Evolutionary conservation across 768 basidiomycete genomes (phyloP), one percentile per base, ranked within the genome.

Genomic region (Collybia sordida): DNA sequence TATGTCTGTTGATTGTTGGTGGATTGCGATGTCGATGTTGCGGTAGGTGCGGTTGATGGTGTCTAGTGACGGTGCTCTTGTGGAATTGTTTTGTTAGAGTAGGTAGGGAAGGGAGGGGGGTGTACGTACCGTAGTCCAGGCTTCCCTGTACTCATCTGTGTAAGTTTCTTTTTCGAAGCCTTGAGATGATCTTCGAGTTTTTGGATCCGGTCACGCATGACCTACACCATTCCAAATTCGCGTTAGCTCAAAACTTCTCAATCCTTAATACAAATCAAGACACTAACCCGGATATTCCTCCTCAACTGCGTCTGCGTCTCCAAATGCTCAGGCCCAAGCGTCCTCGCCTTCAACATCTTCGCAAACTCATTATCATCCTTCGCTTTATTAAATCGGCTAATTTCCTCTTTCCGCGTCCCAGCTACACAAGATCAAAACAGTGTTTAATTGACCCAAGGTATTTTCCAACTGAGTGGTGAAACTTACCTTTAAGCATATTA

Each of bases 251-350:
- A 25, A 27, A 40, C 17, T 39, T 15, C 5, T 17, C 21, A 23
- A 42, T 34, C 47, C n/a, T 21, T n/a, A 21, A 27, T 21, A 53
- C 14, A 44, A 40, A 25, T 15, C 14, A 46, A 12, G 23, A 17
- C 35, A 68, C 82, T 37, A 56, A 92, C 93, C 62, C 86, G 73
- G 31, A 90, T 82, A 53, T 77, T 74, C 56, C 85, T 81, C 25
- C 93, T 78, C 22, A 98, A 70, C 47, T 85, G 82, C 1, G 75
- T 80, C 62, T 95, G 94, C 1, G 82, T 86, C 62, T 95, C 93
- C 12, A 85, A 74, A 60, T 93, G 87, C 60, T 98, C 93, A 0
- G 96, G 93, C 11, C 88, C 88, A n/a, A 94, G 68, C n/a, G 86
- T 84, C 41, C 88, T 77, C 2, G 82, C 72, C 59, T 81, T 84